Evolutionary conservation across 805 yeast species (phyloP).

Genomic region (Cyberlindnera subsufficiens): DNA sequence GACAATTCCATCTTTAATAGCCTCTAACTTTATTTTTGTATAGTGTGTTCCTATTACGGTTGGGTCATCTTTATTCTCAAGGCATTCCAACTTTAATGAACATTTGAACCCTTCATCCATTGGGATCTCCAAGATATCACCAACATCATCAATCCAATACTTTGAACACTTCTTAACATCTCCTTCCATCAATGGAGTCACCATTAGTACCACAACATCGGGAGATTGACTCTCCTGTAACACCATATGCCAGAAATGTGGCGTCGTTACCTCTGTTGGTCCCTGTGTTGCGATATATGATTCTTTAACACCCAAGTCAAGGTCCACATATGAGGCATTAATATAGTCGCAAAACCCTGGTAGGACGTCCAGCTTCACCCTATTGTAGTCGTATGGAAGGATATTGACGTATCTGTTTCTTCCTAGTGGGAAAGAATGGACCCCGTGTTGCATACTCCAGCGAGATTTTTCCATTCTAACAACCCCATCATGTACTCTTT

Average conservation of each 20-base stretch:
- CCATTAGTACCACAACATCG: constrained; percentile 60
- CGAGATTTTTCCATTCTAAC: constrained; percentile 20
- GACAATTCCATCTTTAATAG: constrained; percentile 21
- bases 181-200: constrained; percentile 69
- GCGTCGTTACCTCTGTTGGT: constrained; percentile 66
- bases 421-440: constrained; percentile 11
- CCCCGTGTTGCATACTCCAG: constrained; percentile 17
- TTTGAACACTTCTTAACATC: constrained; percentile 70
- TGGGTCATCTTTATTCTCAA: constrained; percentile 5
- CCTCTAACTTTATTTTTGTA: constrained; percentile 15
- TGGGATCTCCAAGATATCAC: constrained; percentile 1
- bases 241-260: constrained; percentile 89
- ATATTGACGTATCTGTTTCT: constrained; percentile 61
- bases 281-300: constrained; percentile 71
- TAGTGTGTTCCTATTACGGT: constrained; percentile 11
- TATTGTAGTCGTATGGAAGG: constrained; percentile 57
- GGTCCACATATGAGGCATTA: constrained; percentile 16
- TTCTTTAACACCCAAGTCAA: constrained; percentile 10
- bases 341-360: constrained; percentile 17
- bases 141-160: constrained; percentile 61
- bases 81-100: constrained; percentile 16
- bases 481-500: constrained; percentile 31
- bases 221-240: constrained; percentile 55
- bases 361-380: constrained; percentile 37
- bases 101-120: constrained; percentile 10